Evolutionary conservation across 2,329 filamentous ascomycete genomes (phyloP), one percentile per base, ranked within the genome.

Genomic region (Xylariaceae sp.): DNA sequence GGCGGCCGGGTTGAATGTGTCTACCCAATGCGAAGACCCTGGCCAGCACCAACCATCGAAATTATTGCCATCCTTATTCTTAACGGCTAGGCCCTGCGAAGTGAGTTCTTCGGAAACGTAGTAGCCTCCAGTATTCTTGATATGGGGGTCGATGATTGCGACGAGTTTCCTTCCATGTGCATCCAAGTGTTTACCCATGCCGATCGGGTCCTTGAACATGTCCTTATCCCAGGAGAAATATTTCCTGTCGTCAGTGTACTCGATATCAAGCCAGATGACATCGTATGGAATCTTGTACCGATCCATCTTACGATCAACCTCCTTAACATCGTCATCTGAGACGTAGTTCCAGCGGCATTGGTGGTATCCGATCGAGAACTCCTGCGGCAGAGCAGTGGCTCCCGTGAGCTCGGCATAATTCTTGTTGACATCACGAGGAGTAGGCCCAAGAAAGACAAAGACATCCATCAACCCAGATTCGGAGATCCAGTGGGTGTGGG

Each of bases 21-120:
- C 95, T 56, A 99, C 79, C 95, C 95, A 99, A 79, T 96, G 85
- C 20, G 95, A 98, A 6, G 91, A 93, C 6, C 95, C 95, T 4
- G 95, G 95, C 95, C 95, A 99, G 79, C 95, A 99, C 93, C 93
- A 97, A 50, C 95, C 95, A 69, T 99, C 95, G 67, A 93, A 99
- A 57, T 90, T 83, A 51, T 89, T 88, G 59, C 87, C 87, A 20
- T 96, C 90, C 76, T 98, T 99, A 79, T 96, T 93, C 71, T 90
- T 88, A 46, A 96, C 88, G 6, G 88, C 93, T 16, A 97, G 78
- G 9, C 89, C 88, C 70, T 96, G 91, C 53, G 86, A 88, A 74
- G 90, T 95, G 64, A 99, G 75, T 70, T 97, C 88, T 14, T 93
- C 83, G 9, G 88, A 87, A 23, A 98, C 82, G 0, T 77, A 77